Evolutionary conservation across 257 asterid genomes (phyloP).

Genomic region (Jacaranda copaia): DNA sequence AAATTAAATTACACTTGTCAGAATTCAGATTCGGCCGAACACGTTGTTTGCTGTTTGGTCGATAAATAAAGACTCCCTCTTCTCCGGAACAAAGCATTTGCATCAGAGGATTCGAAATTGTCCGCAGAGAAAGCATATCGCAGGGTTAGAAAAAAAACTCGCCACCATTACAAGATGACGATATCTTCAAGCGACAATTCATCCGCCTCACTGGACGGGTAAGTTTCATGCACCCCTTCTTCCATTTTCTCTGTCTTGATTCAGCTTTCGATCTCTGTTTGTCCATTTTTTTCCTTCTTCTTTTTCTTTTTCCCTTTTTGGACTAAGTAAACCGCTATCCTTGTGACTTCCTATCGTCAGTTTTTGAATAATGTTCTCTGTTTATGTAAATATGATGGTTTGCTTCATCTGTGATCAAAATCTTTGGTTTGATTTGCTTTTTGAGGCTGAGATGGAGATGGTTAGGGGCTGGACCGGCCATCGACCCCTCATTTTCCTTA

Average conservation of each 20-base stretch:
- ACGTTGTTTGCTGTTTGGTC: neutral
- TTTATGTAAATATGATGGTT: too few relatives aligned
- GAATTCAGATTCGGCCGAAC: too few relatives aligned
- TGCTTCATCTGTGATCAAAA: neutral
- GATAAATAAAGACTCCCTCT: neutral
- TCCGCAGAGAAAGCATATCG: neutral
- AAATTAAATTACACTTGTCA: too few relatives aligned
- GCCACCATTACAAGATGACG: slow-evolving; percentile 35
- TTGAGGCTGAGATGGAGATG: neutral
- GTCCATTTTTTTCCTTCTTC: too few relatives aligned
- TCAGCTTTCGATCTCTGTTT: slow-evolving; percentile 1
- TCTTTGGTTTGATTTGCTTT: neutral
- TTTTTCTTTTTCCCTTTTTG: neutral
- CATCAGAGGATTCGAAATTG: slow-evolving; percentile 11
- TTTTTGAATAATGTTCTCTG: neutral
- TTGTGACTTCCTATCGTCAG: neutral
- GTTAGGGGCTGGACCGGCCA: neutral
- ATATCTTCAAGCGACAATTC: slow-evolving; percentile 36
- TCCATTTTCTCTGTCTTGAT: slow-evolving; percentile 4
- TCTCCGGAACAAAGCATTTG: neutral
- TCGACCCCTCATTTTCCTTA: neutral
- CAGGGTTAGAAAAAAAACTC: neutral
- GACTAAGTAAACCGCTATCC: neutral
- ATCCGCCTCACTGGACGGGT: slow-evolving; percentile 35
- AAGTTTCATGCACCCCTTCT: neutral